Percentiles rank a stretch among this genome's conserved stretches.
These are phyloP conservation scores for Brettanomyces bruxellensis DNA, from an alignment of 805 yeast genomes.

Conservation along the genomic window DNA sequence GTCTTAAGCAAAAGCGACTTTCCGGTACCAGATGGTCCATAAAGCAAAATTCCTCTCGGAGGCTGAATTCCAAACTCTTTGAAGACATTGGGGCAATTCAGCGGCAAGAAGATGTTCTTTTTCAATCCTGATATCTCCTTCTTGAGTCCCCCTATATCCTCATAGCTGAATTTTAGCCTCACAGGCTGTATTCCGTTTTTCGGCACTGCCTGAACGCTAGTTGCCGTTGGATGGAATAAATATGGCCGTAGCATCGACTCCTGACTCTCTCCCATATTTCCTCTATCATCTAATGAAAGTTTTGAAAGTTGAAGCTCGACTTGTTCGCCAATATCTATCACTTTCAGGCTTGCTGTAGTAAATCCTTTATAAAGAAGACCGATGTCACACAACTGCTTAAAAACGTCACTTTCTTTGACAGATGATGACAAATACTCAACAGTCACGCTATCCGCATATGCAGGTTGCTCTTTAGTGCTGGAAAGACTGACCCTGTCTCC, in stretches of 20 bases:
- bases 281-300: not conserved
- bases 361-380: constrained; percentile 56
- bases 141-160: constrained; percentile 65
- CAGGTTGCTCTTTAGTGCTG: constrained; percentile 42
- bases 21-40: constrained; percentile 98
- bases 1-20: constrained; percentile 82
- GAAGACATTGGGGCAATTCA: constrained; percentile 68
- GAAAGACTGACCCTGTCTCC: constrained; percentile 31
- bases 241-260: constrained; percentile 21
- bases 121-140: constrained; percentile 53
- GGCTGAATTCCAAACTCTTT: constrained; percentile 83
- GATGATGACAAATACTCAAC: constrained; percentile 4
- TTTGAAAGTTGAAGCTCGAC: not conserved
- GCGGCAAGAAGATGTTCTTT: constrained; percentile 69
- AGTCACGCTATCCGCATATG: constrained; percentile 17
- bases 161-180: constrained; percentile 30
- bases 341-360: not conserved
- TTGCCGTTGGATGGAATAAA: constrained; percentile 18
- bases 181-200: constrained; percentile 29
- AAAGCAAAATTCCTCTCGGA: constrained; percentile 86
- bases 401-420: constrained; percentile 25
- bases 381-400: constrained; percentile 37
- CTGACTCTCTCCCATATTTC: not conserved
- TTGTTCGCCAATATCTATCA: not conserved
- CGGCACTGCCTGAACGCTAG: constrained; percentile 25